phyloP scores from a whole-genome alignment of 352 stramenopile species.

The Phytophthora sp. region DNA sequence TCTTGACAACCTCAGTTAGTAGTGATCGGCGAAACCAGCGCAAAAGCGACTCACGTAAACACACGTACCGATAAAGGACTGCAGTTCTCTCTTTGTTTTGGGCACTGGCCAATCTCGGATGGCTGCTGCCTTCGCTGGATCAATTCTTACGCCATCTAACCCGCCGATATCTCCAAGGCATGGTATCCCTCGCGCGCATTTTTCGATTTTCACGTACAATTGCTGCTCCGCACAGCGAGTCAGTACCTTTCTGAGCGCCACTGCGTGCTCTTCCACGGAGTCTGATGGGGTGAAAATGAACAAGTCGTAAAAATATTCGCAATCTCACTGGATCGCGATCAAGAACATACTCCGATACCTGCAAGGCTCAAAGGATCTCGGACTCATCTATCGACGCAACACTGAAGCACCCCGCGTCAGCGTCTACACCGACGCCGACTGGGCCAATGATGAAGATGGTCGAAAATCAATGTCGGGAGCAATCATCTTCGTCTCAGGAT shows the following conservation, averaged over 20 bases:
- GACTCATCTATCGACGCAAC: background rate
- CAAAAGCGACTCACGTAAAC: constrained; percentile 5
- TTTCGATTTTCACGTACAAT: background rate
- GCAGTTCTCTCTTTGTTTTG: background rate
- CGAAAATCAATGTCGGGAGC: background rate
- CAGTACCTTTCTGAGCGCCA: background rate
- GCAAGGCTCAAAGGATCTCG: background rate
- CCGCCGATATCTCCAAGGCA: constrained; percentile 2
- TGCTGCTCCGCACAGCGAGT: background rate
- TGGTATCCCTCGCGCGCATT: background rate
- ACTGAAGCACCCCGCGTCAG: background rate
- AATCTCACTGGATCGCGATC: background rate
- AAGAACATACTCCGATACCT: background rate
- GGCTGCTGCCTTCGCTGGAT: background rate
- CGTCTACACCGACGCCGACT: background rate
- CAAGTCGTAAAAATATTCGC: constrained; percentile 4
- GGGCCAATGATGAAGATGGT: background rate
- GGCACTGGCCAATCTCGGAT: background rate
- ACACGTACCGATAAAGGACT: constrained; percentile 1
- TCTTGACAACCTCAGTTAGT: constrained; percentile 1
- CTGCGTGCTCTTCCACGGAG: background rate
- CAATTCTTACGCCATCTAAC: background rate
- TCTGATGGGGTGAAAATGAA: background rate
- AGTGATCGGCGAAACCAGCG: background rate
- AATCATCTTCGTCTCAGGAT: background rate